Evolutionary conservation across 257 asterid species (phyloP).

Genomic region (Lycium ferocissimum): DNA sequence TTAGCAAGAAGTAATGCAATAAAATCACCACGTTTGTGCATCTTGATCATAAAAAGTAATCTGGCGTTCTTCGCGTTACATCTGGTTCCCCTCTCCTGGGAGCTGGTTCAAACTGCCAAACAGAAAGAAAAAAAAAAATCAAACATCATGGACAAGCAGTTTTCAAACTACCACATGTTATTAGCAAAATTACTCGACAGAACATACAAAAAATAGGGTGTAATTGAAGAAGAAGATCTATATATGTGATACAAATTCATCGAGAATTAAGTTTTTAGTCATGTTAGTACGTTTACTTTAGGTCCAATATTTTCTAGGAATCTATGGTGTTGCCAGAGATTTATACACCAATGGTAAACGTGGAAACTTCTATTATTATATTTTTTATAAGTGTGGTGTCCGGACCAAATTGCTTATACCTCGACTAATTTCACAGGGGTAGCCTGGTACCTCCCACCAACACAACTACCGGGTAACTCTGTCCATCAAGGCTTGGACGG

Average conservation of each 20-base stretch:
- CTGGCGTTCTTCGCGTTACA: constrained; percentile 90
- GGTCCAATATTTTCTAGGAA: neutral
- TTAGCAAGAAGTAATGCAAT: constrained; percentile 31
- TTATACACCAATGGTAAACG: neutral
- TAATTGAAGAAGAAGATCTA: neutral
- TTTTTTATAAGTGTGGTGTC: too few species aligned
- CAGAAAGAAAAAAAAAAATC: neutral
- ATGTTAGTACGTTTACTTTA: neutral
- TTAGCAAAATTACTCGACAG: neutral
- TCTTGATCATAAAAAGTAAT: constrained; percentile 71
- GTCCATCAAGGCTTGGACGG: too few species aligned
- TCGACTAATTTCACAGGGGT: too few species aligned
- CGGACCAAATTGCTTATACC: too few species aligned
- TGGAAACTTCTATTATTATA: neutral
- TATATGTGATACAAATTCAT: neutral
- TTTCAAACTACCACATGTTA: neutral
- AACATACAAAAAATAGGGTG: neutral
- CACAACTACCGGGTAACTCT: too few species aligned
- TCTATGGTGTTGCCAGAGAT: neutral
- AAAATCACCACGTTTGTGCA: constrained; percentile 39
- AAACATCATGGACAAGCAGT: neutral
- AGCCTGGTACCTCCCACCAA: too few species aligned
- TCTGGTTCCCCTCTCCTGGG: constrained; percentile 89
- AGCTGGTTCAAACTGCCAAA: constrained; percentile 84
- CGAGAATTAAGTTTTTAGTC: neutral